Evolutionary conservation across 805 yeast genomes (phyloP), one percentile per base, ranked within the genome.

Genomic region (Candida alai): DNA sequence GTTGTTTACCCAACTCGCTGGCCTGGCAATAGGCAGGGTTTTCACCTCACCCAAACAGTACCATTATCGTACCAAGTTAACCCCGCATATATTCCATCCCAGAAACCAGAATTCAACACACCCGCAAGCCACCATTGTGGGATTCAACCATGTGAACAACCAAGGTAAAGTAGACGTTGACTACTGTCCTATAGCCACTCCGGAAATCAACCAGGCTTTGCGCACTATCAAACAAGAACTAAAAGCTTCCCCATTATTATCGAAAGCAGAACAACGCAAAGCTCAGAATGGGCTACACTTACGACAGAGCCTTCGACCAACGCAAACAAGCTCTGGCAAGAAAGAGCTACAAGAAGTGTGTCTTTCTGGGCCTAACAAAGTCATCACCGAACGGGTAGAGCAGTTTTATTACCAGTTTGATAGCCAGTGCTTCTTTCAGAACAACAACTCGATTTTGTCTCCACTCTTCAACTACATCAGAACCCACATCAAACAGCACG

Each of bases 371-470:
- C 48, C 50, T 4, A 48, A 45, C 6, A 48, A 51, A 18, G 50
- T 58, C 4, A 50, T 61, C 6, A 65, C 68, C 0, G 69, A 61
- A 34, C 52, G 48, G 31, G 58, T 68, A 3, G 62, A 48, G 5
- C 62, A 58, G 19, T 51, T 43, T 21, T 47, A 59, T 1, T 68
- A 64, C 37, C 67, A 64, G 37, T 68, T 62, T 29, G 61, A 55
- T 16, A 54, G 64, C 10, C 51, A 57, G 20, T 58, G 65, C 25
- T 68, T 68, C 36, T 68, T 68, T 41, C 74, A 68, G 39, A 58
- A 50, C 34, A 68, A 68, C 41, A 50, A 54, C 23, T 46, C 50
- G 14, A 63, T 68, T 5, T 43, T 68, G 10, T 64, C 72, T 2
- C 33, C 40, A 2, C 56, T 66, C 8, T 37, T 68, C 4, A 61